Evolutionary conservation across 129 eudicot genomes (phyloP), one percentile per base, ranked within the genome.

Genomic region (Centella asiatica): DNA sequence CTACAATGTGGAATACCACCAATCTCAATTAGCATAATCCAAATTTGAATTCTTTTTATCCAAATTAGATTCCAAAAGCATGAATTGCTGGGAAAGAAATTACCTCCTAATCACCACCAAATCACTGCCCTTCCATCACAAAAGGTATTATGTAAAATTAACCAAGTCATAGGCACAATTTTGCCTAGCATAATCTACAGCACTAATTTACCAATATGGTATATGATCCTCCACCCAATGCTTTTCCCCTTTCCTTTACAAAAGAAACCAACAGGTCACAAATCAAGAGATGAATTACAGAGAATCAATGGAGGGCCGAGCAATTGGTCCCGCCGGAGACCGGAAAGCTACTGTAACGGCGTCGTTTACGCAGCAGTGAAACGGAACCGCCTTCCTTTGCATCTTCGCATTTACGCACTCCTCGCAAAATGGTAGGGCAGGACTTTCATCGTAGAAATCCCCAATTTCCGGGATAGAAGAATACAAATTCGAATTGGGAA

Each of bases 361-460:
- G 64, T 87, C 93, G 34, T 75, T 63, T 5, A 61, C 81, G 23
- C 93, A 87, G 10, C 31, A 53, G 59, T 87, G 95, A 74, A 87
- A 87, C 68, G 72, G 69, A 53, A 69, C 74, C 58, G 60, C 25
- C 2, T 28, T 54, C 34, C 79, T 83, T 37, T 62, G 64, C 22
- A 51, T 64, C 45, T 62, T 60, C 27, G 65, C 70, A 20, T 10
- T 37, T 44, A n/a, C 47, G 60, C 96, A 88, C n/a, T 76, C 74
- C 6, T 67, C 68, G 46, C 94, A 84, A 18, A 33, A 11, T 9
- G n/a, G 52, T 19, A 71, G 22, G 44, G 22, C 5, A 31, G 34
- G 19, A 4, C 26, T 40, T 19, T 42, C 44, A 4, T 48, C 48
- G 57, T 18, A 57, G 28, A 70, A 60, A 13, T 64, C 77, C 44